phyloP scores from a whole-genome alignment of 257 asterid species.

The Rhazya stricta region DNA sequence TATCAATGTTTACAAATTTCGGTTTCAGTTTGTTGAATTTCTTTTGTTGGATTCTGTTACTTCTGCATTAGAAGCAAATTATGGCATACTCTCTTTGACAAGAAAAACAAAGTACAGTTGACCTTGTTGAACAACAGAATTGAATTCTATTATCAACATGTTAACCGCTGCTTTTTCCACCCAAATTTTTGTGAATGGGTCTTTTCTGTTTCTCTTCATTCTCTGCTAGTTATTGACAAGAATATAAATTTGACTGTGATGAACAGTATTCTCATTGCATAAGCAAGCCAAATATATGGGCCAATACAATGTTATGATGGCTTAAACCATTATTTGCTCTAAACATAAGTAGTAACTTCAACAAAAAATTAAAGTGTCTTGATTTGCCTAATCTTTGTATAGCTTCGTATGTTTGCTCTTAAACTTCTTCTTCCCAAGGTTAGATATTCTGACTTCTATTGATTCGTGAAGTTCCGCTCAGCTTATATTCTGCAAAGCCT shows the following conservation, averaged over 20 bases:
- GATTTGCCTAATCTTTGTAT: not conserved
- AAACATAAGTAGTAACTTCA: not conserved
- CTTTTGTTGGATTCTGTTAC: not conserved
- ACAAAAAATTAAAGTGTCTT: not conserved
- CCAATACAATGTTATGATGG: not conserved
- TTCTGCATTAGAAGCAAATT: not conserved
- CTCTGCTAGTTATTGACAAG: not conserved
- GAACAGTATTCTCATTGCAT: not conserved
- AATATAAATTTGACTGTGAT: not conserved
- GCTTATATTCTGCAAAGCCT: not conserved
- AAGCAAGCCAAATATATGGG: not conserved
- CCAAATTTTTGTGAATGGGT: not conserved
- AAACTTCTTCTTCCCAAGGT: not conserved
- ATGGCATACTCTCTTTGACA: not conserved
- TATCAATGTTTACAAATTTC: conserved; percentile 3
- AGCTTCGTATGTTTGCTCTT: not conserved
- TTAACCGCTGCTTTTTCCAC: not conserved
- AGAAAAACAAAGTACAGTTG: not conserved
- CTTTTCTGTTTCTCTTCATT: not conserved
- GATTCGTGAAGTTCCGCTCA: not conserved
- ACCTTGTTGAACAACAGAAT: not conserved
- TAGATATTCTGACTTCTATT: not conserved
- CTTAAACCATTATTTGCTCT: conserved; percentile 1
- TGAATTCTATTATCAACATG: not conserved
- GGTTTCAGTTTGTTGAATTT: not conserved